Conservation (phyloP, 2,329 filamentous ascomycete genomes). For the Zalaria obscura region DNA sequence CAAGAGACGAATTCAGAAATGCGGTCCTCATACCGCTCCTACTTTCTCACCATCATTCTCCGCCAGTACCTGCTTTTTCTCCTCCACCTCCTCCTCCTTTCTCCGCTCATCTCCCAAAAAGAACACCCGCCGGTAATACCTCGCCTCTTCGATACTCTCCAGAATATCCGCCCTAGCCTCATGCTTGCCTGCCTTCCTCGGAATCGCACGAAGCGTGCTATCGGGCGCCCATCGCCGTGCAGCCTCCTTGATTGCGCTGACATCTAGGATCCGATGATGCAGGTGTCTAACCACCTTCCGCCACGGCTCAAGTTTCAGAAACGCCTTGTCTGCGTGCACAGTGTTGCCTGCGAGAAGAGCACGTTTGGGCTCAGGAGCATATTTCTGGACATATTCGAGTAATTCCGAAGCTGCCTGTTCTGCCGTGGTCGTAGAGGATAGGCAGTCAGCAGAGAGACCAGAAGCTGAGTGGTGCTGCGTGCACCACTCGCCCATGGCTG, state of each 20-base stretch:
- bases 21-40: too few relatives aligned
- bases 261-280: slow-evolving; percentile 83
- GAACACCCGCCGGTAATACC: slow-evolving; percentile 61
- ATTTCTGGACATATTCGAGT: slow-evolving; percentile 61
- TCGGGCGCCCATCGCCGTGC: slow-evolving; percentile 62
- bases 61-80: too few relatives aligned
- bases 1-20: too few relatives aligned
- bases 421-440: slow-evolving; percentile 60
- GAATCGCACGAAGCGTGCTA: slow-evolving; percentile 46
- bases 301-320: slow-evolving; percentile 65
- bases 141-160: slow-evolving; percentile 87
- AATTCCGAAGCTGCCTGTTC: slow-evolving; percentile 58
- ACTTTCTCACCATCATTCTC: too few relatives aligned
- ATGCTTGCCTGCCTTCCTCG: slow-evolving; percentile 63
- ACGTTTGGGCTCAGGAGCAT: slow-evolving; percentile 50
- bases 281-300: slow-evolving; percentile 58
- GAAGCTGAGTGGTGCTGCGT: slow-evolving; percentile 61
- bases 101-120: slow-evolving; percentile 29
- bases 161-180: slow-evolving; percentile 80
- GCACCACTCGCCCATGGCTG: slow-evolving; percentile 83
- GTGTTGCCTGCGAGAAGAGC: slow-evolving; percentile 83
- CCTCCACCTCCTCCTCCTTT: too few relatives aligned
- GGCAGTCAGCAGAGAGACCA: slow-evolving; percentile 66
- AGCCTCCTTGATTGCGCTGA: slow-evolving; percentile 86
- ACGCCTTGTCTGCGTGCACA: slow-evolving; percentile 78